Conservation (phyloP, 495 filamentous ascomycete species). For the Copromyces sp. region DNA sequence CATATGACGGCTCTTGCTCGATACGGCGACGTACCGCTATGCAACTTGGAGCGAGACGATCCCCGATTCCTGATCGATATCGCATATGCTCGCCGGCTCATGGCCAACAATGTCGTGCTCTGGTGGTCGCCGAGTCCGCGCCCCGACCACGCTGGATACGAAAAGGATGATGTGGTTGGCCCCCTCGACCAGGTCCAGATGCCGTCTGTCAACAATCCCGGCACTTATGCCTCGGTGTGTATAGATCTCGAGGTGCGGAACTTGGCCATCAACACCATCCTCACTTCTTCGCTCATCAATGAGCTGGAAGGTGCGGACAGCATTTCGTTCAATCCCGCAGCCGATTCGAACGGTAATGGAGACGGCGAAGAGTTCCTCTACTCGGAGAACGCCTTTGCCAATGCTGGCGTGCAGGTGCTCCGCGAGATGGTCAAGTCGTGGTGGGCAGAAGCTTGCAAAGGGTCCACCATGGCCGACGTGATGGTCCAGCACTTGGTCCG, state of each 20-base stretch:
- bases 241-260: constrained; percentile 93
- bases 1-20: constrained; percentile 78
- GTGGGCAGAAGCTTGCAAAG: constrained; percentile 91
- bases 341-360: constrained; percentile 41
- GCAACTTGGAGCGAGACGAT: constrained; percentile 90
- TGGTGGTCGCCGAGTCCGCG: constrained; percentile 87
- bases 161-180: constrained; percentile 81
- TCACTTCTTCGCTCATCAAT: constrained; percentile 95
- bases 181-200: constrained; percentile 84
- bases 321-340: constrained; percentile 69
- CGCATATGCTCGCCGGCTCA: constrained; percentile 82
- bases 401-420: constrained; percentile 77
- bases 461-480: constrained; percentile 88
- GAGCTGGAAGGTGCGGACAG: constrained; percentile 85
- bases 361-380: constrained; percentile 55
- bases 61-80: constrained; percentile 91
- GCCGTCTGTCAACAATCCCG: constrained; percentile 85
- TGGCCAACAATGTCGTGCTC: constrained; percentile 88
- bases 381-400: constrained; percentile 86
- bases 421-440: constrained; percentile 98
- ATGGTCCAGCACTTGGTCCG: constrained; percentile 96
- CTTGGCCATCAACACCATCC: constrained; percentile 92
- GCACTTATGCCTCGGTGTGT: constrained; percentile 91
- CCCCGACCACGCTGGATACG: constrained; percentile 93
- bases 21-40: constrained; percentile 89